Evolutionary conservation across 2,329 filamentous ascomycete genomes (phyloP).

Genomic region (Fusarium cyanostomum): DNA sequence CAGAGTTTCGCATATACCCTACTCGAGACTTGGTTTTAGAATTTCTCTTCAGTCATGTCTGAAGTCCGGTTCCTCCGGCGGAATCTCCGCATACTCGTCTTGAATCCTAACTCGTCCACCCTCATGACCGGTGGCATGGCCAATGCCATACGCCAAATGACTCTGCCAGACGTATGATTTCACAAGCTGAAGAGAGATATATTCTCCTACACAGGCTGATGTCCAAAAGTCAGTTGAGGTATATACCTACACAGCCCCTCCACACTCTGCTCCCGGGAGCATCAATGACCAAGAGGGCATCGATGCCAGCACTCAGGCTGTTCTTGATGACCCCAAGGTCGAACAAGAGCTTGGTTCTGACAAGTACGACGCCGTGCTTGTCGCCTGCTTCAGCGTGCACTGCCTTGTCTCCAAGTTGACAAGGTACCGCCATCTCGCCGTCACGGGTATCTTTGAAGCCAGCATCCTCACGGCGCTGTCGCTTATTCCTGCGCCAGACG

Average conservation of each 20-base stretch:
- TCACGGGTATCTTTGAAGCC: conserved; percentile 84
- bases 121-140: conserved; percentile 76
- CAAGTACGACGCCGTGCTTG: conserved; percentile 77
- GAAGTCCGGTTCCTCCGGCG: conserved; percentile 27
- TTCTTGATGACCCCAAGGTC: conserved; percentile 63
- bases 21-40: not conserved
- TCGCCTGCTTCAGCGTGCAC: conserved; percentile 91
- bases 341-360: conserved; percentile 46
- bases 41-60: conserved; percentile 26
- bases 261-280: conserved; percentile 70
- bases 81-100: conserved; percentile 65
- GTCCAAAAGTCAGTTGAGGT: conserved; percentile 58
- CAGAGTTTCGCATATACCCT: not conserved
- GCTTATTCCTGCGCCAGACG: conserved; percentile 43
- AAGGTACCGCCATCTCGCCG: conserved; percentile 42
- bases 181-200: not conserved
- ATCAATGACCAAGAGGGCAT: conserved; percentile 83
- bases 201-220: conserved; percentile 25
- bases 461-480: conserved; percentile 74
- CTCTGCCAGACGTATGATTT: conserved; percentile 41
- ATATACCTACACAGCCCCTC: conserved; percentile 70
- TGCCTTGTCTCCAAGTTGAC: conserved; percentile 73
- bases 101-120: conserved; percentile 82
- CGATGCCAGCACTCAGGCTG: conserved; percentile 67
- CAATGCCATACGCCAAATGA: conserved; percentile 55